Percentiles rank a stretch among this genome's conserved stretches.
Evolutionary conservation across 2,329 filamentous ascomycete genomes (phyloP).

Genomic region (Zasmidium citrigriseum): DNA sequence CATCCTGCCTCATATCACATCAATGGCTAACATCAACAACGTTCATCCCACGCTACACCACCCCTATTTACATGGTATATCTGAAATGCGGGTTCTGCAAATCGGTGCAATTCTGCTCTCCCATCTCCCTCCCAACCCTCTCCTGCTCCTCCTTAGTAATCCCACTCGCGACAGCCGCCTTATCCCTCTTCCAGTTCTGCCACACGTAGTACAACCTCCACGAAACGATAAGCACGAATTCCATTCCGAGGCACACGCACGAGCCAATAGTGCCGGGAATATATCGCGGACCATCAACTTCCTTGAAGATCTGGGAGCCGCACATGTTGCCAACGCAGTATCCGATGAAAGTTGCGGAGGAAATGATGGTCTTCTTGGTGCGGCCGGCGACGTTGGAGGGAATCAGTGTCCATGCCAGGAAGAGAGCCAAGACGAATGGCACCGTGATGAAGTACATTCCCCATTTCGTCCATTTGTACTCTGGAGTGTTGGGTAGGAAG

Average conservation of each 20-base stretch:
- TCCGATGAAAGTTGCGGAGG: slow-evolving; percentile 48
- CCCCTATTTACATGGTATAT: slow-evolving; percentile 29
- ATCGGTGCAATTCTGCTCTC: slow-evolving; percentile 70
- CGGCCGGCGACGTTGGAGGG: slow-evolving; percentile 50
- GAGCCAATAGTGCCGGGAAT: slow-evolving; percentile 46
- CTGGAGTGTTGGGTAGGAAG: slow-evolving; percentile 34
- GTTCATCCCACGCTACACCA: too few species aligned
- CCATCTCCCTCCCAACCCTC: slow-evolving; percentile 65
- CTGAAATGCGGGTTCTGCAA: slow-evolving; percentile 45
- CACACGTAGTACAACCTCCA: slow-evolving; percentile 46
- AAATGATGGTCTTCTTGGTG: slow-evolving; percentile 50
- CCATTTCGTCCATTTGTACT: slow-evolving; percentile 41
- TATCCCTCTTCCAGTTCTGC: slow-evolving; percentile 39
- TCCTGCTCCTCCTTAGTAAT: slow-evolving; percentile 59
- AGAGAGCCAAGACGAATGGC: slow-evolving; percentile 35
- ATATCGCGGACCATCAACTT: slow-evolving; percentile 47
- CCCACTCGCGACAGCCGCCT: slow-evolving; percentile 25
- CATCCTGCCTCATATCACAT: neutral
- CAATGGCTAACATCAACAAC: too few species aligned
- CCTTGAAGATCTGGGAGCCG: slow-evolving; percentile 50
- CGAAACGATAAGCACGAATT: slow-evolving; percentile 37
- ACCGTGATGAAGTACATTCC: slow-evolving; percentile 37
- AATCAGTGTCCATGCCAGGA: slow-evolving; percentile 40
- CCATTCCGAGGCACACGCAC: slow-evolving; percentile 36
- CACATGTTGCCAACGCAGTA: slow-evolving; percentile 54